phyloP scores from a whole-genome alignment of 2,329 filamentous ascomycete species.

The Lizonia empirigonia region DNA sequence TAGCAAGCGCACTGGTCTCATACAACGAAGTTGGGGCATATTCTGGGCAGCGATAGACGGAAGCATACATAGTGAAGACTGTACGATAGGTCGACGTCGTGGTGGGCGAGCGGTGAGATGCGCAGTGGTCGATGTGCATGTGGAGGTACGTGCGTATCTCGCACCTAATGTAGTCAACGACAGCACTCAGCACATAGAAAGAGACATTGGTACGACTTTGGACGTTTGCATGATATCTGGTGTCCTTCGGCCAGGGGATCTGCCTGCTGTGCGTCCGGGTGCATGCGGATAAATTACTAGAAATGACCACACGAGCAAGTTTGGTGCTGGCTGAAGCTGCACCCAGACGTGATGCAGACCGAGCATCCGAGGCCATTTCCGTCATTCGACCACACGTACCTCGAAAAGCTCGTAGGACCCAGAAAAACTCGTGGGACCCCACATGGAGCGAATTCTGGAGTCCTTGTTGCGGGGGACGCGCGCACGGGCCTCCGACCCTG shows the following conservation, averaged over 20 bases:
- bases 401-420: conserved; percentile 5
- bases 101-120: conserved; percentile 5
- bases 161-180: background rate
- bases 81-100: conserved; percentile 27
- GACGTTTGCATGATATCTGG: background rate
- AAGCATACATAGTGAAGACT: conserved; percentile 23
- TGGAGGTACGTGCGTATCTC: conserved; percentile 1
- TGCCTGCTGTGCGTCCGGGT: background rate
- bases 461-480: conserved; percentile 6
- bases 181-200: conserved; percentile 4
- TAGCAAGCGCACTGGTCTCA: conserved; percentile 21
- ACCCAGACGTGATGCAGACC: conserved; percentile 5
- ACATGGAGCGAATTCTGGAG: conserved; percentile 8
- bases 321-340: background rate
- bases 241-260: background rate
- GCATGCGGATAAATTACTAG: conserved; percentile 16
- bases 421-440: conserved; percentile 14
- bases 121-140: background rate
- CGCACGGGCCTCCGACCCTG: conserved; percentile 4
- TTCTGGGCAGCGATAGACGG: conserved; percentile 23
- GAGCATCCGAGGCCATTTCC: conserved; percentile 17
- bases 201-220: conserved; percentile 1
- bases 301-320: background rate
- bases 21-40: conserved; percentile 18
- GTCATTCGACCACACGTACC: conserved; percentile 5